Base-by-base conservation (phyloP, 2,329 filamentous ascomycete genomes). In the Colletotrichum musicola region DNA sequence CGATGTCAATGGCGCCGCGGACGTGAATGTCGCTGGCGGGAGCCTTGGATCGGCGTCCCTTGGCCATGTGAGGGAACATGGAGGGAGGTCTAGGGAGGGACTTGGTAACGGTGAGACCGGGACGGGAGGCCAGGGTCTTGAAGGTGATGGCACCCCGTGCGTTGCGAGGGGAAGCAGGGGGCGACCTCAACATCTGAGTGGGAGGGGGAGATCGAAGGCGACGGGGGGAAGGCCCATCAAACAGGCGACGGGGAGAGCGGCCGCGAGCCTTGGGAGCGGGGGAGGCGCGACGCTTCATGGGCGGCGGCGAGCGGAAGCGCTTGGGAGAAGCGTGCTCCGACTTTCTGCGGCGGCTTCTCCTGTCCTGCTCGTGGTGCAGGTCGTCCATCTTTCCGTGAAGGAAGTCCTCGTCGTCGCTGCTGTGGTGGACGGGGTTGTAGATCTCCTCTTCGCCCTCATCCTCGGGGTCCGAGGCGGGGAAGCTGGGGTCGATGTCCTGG, bases 401-500 rank as follows among this genome's bases (percentile, higher is more conserved):
- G 87, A 92, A 91, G 50, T 90, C 80, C 56, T 90, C 84, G 44
- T 93, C 92, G 51, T 93, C 92, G 73, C 90, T 93, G 20, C 90
- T 89, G 61, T 90, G 84, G 74, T 78, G 89, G 67, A 76, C 83
- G 74, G 79, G 82, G 79, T 79, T 90, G 81, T 76, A 90, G 78
- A 79, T 88, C 62, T 93, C 90, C 47, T 93, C 90, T 44, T 94
- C 92, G 54, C 93, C 93, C 30, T 95, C 91, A 72, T 94, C 90
- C 73, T 99, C 96, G 0, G 92, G 93, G 73, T 98, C 96, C 0
- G 95, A 97, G 0, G 94, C 95, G 0, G 96, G 96, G 78, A 99
- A 99, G 76, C 95, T 98, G 1, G 96, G 96, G 76, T 99, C 96
- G 69, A 98, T 97, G 74, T 98, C 96, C 77, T 98, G 96, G n/a